Base-by-base conservation (phyloP, 306 rosid species). In the Begonia loranthoides region DNA sequence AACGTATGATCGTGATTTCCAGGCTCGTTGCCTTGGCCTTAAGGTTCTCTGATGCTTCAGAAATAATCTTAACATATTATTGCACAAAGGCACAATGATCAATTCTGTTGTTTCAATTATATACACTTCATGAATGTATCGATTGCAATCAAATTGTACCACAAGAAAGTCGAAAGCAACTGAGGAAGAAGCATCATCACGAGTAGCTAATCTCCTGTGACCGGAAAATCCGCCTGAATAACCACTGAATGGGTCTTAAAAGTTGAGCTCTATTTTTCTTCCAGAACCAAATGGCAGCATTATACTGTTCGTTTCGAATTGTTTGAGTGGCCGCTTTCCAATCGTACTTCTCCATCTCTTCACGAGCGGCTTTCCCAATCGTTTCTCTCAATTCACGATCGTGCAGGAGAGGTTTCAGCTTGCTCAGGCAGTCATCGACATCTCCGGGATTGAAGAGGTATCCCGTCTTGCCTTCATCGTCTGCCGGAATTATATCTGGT, bases 251-350 rank as follows among this genome's bases (percentile, higher is more conserved):
- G 4, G 99, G 99, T 69, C 82, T 69, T 33, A 83, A 59, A 9
- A 83, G 60, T 45, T 74, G 82, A 10, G 88, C 80, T 48, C 84
- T 71, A 62, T 81, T 78, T 84, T 81, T 83, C 70, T 80, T 84
- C 99, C 99, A 92, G 74, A 83, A 92, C 94, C 96, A 92, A 57
- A 83, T 83, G 50, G 99, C 99, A 3, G 93, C 89, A 13, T 69
- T 83, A 78, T 92, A 92, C 49, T 92, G 85, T 55, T 92, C 93
- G 0, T 92, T 76, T 54, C 99, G 94, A 33, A 92, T 82, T 11
- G 21, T 68, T 40, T 64, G 70, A 0, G 99, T 92, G 51, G 99
- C 99, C 2, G 93, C 96, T 72, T 60, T 92, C 99, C 99, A 92
- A 57, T 82, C 94, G 22, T 58, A 83, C 73, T 92, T 83, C 66